Base-by-base conservation (phyloP, 2,329 filamentous ascomycete genomes). In the Fusarium guadeloupense region DNA sequence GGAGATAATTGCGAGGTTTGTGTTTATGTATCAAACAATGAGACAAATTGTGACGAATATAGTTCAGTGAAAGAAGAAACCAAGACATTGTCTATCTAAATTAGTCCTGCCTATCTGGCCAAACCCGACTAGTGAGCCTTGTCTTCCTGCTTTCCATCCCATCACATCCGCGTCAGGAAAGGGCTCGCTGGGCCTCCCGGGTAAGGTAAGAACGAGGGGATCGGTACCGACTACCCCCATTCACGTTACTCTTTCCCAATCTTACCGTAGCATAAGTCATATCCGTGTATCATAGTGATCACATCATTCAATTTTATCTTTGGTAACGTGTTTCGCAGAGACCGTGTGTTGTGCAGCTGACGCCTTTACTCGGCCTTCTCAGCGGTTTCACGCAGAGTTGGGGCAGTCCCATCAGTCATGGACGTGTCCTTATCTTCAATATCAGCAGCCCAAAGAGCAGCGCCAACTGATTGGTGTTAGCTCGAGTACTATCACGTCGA, bases 361-460 rank as follows among this genome's bases (percentile, higher is more conserved):
- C 21, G 20, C 21, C 33, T 40, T 54, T 74, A 82, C 65, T 84
- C 79, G 57, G 77, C 78, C 61, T 83, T 80, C 66, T 80, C 79
- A 26, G 80, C 82, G 35, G 78, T 74, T 62, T 83, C 80, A 38
- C 81, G 77, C 37, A 85, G 71, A 13, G 71, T 75, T 2, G 83
- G 82, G n/a, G 82, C 82, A 13, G 82, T 84, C 57, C 78, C 75
- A 46, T 77, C 71, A 9, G 78, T 77, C 80, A 84, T 84, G 34
- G 75, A 73, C 9, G 75, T 80, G 51, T 79, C 77, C 66, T 81
- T 81, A 23, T 76, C 74, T 74, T 96, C 92, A 54, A 96, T 85
- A 74, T 96, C 93, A 16, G 92, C 91, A 34, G 94, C 93, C 93
- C 93, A 97, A n/a, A 98, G 79, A 8, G 94, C 94, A 48, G 93